Percentiles rank a stretch among this genome's conserved stretches.
Conservation (phyloP, 1,139 yeast genomes). For the Suhomyces panamericanus region DNA sequence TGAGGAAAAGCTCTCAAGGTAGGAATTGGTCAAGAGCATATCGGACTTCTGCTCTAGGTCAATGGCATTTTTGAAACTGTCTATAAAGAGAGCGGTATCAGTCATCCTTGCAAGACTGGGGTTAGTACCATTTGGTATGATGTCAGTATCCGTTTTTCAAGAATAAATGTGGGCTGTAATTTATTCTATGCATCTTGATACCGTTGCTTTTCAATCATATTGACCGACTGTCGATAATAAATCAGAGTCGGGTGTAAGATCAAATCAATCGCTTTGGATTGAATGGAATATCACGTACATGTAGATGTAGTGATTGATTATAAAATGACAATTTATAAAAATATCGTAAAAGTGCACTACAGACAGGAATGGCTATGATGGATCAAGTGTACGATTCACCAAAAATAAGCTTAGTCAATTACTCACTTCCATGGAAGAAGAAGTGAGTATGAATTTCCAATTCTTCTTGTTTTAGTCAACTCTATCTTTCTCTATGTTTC, state of each 20-base stretch:
- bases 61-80: conserved; percentile 51
- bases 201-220: conserved; percentile 18
- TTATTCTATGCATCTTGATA: conserved; percentile 26
- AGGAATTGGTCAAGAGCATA: conserved; percentile 49
- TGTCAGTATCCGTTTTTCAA: conserved; percentile 37
- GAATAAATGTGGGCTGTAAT: conserved; percentile 18
- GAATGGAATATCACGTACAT: conserved; percentile 1
- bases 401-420: too few relatives aligned
- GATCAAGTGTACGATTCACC: too few relatives aligned
- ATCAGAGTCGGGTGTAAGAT: conserved; percentile 7
- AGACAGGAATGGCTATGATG: too few relatives aligned
- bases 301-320: neutral
- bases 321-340: too few relatives aligned
- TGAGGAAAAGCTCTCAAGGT: conserved; percentile 56
- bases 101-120: conserved; percentile 2
- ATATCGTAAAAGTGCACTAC: too few relatives aligned
- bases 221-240: conserved; percentile 5
- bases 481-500: too few relatives aligned
- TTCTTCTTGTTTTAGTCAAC: too few relatives aligned
- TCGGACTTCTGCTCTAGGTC: conserved; percentile 62
- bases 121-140: conserved; percentile 9
- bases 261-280: neutral
- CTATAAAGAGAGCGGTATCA: conserved; percentile 24
- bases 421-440: too few relatives aligned
- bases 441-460: too few relatives aligned